Evolutionary conservation across 2,329 filamentous ascomycete species (phyloP), one percentile per base, ranked within the genome.

Genomic region (Xylaria sp.): DNA sequence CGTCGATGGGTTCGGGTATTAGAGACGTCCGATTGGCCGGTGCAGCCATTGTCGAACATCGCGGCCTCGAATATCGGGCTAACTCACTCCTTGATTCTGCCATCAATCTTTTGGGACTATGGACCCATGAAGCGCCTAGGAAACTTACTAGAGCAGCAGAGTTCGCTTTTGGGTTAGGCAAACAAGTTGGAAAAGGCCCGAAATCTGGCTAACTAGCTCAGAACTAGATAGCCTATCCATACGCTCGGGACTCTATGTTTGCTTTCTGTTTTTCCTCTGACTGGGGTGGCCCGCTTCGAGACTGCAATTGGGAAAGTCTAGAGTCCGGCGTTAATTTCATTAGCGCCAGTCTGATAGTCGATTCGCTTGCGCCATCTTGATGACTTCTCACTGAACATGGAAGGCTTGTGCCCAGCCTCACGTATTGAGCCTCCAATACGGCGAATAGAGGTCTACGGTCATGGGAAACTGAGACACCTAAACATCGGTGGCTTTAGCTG

Each of bases 401-500:
- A 62, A 73, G 66, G 49, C 72, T 71, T 72, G 71, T 66, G 69
- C 61, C 66, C 72, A 64, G 67, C 41, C 62, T 75, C 73, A 74
- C 72, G 69, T 74, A 71, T 56, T 70, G 46, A 59, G 36, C 46
- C 52, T 66, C 20, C 39, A 49, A 67, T 46, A 52, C 39, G 36
- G 64, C 31, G 56, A 56, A 36, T 67, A 51, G 55, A 52, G 68
- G 39, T 51, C 65, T 59, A 60, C 51, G 64, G 64, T 59, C 46
- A 31, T 62, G 54, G 28, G 60, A 69, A 57, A 52, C 67, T 75
- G 71, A 77, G 72, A 77, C 75, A 77, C 67, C 55, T 36, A 18
- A 67, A 72, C 70, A 76, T 71, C 71, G 60, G 72, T 78, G 76
- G 75, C 76, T 78, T 57, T 72, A 62, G 71, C 73, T 70, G 70